phyloP scores from a whole-genome alignment of 1,284 basidiomycete species.

The Thecaphora thlaspeos region DNA sequence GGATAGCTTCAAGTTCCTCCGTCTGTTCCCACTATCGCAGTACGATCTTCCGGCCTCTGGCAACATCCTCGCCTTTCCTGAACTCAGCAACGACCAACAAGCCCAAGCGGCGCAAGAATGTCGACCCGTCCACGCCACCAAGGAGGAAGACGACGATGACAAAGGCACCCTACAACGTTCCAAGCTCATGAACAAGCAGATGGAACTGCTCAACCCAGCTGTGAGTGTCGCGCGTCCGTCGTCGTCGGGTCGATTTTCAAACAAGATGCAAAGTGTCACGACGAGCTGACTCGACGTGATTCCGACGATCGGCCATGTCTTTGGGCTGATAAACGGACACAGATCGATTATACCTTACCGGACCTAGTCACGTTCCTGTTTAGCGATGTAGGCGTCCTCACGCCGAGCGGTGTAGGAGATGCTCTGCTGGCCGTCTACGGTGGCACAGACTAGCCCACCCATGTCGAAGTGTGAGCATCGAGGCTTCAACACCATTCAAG shows the following conservation, averaged over 20 bases:
- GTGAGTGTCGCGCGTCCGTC: conserved; percentile 13
- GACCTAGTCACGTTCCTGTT: conserved; percentile 86
- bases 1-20: conserved; percentile 86
- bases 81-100: neutral
- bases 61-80: conserved; percentile 34
- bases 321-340: too few relatives aligned
- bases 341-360: conserved; percentile 61
- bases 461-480: too few relatives aligned
- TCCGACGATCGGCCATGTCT: too few relatives aligned
- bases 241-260: too few relatives aligned
- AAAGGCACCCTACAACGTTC: neutral
- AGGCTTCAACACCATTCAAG: too few relatives aligned
- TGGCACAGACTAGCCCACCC: conserved; percentile 33
- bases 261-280: too few relatives aligned
- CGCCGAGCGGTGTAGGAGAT: conserved; percentile 85
- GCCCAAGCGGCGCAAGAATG: neutral
- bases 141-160: neutral
- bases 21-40: conserved; percentile 92
- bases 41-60: conserved; percentile 75
- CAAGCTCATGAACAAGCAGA: conserved; percentile 38
- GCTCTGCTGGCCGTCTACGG: conserved; percentile 83
- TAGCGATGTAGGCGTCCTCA: conserved; percentile 85
- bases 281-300: too few relatives aligned
- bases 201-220: conserved; percentile 45
- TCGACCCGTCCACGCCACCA: neutral